Evolutionary conservation across 2,329 filamentous ascomycete species (phyloP).

Genomic region (Penicillium oxalicum): DNA sequence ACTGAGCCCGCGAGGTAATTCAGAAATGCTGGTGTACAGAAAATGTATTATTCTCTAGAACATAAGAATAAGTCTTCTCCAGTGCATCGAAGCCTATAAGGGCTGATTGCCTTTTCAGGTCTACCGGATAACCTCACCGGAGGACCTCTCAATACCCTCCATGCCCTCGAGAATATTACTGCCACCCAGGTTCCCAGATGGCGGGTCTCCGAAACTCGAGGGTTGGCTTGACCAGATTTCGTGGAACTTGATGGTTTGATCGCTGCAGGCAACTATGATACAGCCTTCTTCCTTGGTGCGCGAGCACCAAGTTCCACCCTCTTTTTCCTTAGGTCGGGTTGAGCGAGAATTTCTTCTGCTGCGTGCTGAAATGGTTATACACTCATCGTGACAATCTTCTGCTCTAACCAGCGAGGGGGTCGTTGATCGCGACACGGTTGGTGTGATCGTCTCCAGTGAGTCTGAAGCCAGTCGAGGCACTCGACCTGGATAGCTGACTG

Average conservation of each 20-base stretch:
- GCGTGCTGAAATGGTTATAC: conserved; percentile 7
- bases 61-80: too few relatives aligned
- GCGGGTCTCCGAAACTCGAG: conserved; percentile 48
- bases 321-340: conserved; percentile 35
- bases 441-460: conserved; percentile 8
- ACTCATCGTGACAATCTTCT: background rate
- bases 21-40: too few relatives aligned
- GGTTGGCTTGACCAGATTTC: conserved; percentile 75
- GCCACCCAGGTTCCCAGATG: conserved; percentile 63
- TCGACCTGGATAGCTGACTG: conserved; percentile 73
- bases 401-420: conserved; percentile 1
- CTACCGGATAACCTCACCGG: conserved; percentile 57
- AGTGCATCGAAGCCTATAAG: too few relatives aligned
- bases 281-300: conserved; percentile 66
- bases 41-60: too few relatives aligned
- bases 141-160: conserved; percentile 62
- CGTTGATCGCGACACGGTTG: conserved; percentile 9
- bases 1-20: too few relatives aligned
- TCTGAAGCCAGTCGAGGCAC: conserved; percentile 35
- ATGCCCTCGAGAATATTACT: conserved; percentile 79
- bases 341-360: conserved; percentile 14
- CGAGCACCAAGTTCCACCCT: conserved; percentile 51
- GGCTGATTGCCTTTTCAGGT: background rate
- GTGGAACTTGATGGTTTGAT: conserved; percentile 90
- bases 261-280: conserved; percentile 85